phyloP scores from a whole-genome alignment of 2,329 filamentous ascomycete species.

The Exophiala sp. region DNA sequence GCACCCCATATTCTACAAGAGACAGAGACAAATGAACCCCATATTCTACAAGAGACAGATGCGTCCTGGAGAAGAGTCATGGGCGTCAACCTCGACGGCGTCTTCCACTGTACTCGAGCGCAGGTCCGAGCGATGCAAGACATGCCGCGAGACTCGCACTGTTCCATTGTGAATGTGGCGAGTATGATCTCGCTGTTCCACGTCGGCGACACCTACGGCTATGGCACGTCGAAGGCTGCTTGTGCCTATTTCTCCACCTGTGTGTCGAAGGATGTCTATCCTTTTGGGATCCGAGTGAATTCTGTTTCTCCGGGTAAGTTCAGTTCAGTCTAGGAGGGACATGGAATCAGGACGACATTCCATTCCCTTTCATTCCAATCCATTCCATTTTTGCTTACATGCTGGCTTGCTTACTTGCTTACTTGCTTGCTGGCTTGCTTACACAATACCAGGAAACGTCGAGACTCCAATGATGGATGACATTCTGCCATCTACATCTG shows the following conservation, averaged over 20 bases:
- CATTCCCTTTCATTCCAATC: no score
- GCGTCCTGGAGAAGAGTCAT: slow-evolving; percentile 41
- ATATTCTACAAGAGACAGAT: slow-evolving; percentile 34
- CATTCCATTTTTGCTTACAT: no score
- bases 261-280: slow-evolving; percentile 1
- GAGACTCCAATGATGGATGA: neutral
- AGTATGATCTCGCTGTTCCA: slow-evolving; percentile 6
- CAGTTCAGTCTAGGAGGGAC: neutral
- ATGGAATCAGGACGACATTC: no score
- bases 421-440: no score
- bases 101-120: slow-evolving; percentile 47
- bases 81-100: slow-evolving; percentile 43
- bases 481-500: no score
- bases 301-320: slow-evolving; percentile 6
- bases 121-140: slow-evolving; percentile 40
- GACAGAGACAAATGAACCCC: slow-evolving; percentile 29
- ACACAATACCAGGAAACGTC: slow-evolving; percentile 1
- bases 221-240: slow-evolving; percentile 3
- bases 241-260: slow-evolving; percentile 1
- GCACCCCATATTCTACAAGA: no score
- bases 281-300: slow-evolving; percentile 2
- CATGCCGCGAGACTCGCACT: neutral
- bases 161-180: slow-evolving; percentile 8
- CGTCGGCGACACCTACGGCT: neutral
- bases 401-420: no score